These are phyloP conservation scores for Claviceps cyperi DNA, from an alignment of 2,329 filamentous ascomycete species.

Conservation along the genomic window DNA sequence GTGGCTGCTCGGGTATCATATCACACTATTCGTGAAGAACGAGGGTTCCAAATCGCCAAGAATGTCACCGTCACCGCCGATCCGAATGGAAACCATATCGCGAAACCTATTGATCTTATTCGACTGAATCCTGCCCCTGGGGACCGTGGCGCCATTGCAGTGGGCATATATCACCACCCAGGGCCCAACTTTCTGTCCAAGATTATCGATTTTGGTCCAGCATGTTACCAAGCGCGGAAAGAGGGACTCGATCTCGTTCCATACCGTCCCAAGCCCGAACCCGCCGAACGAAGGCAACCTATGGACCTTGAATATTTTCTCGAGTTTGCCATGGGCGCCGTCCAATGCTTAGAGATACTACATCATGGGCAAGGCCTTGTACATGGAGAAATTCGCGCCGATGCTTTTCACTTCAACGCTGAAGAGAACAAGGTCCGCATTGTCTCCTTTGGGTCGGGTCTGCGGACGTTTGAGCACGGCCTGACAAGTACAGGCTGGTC, in stretches of 20 bases:
- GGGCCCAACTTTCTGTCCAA: slow-evolving; percentile 59
- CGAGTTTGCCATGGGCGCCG: slow-evolving; percentile 80
- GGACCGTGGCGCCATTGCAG: slow-evolving; percentile 57
- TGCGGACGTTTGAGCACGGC: slow-evolving; percentile 81
- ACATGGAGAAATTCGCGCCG: slow-evolving; percentile 79
- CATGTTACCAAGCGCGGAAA: slow-evolving; percentile 46
- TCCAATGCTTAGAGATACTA: slow-evolving; percentile 76
- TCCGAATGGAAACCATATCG: slow-evolving; percentile 59
- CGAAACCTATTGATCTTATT: slow-evolving; percentile 67
- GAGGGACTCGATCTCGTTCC: slow-evolving; percentile 35
- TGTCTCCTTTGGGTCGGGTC: slow-evolving; percentile 72
- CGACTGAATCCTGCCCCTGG: slow-evolving; percentile 52
- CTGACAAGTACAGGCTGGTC: slow-evolving; percentile 79
- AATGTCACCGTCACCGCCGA: slow-evolving; percentile 57
- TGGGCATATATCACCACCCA: slow-evolving; percentile 67
- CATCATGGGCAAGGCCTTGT: slow-evolving; percentile 78
- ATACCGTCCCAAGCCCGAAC: slow-evolving; percentile 29
- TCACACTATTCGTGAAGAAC: slow-evolving; percentile 70
- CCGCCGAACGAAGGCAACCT: slow-evolving; percentile 34
- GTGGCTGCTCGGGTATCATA: slow-evolving; percentile 74
- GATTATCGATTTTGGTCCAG: slow-evolving; percentile 64
- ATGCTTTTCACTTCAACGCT: slow-evolving; percentile 76
- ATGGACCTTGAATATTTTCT: slow-evolving; percentile 66
- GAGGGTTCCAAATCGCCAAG: slow-evolving; percentile 73
- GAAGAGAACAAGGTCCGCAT: slow-evolving; percentile 61